A percentile compares a stretch with the other conserved stretches of the same genome.
Evolutionary conservation across 1,139 yeast species (phyloP).

Genomic region (Debaryomycetaceae sp.): DNA sequence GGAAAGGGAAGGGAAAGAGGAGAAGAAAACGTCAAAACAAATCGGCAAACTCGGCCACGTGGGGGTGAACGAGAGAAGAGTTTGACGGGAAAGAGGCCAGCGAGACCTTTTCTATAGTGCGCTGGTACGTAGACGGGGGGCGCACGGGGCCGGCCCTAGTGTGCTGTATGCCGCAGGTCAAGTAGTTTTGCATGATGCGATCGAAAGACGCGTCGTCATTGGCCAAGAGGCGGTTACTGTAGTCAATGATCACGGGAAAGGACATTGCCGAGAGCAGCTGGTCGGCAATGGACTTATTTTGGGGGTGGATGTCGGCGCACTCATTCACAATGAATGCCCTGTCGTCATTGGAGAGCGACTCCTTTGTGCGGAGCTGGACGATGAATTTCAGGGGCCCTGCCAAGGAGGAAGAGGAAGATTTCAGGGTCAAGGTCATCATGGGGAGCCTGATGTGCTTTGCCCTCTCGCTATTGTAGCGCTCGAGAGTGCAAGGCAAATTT

Average conservation of each 20-base stretch:
- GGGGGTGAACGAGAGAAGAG: conserved; percentile 27
- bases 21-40: conserved; percentile 16
- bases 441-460: neutral
- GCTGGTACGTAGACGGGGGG: conserved; percentile 2
- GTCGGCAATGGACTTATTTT: conserved; percentile 17
- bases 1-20: neutral
- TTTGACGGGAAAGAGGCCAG: conserved; percentile 3
- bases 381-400: conserved; percentile 10
- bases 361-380: conserved; percentile 15
- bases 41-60: conserved; percentile 38
- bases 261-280: conserved; percentile 1
- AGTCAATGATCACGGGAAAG: conserved; percentile 47
- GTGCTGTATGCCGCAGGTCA: conserved; percentile 27
- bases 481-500: conserved; percentile 13
- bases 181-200: conserved; percentile 32
- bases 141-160: conserved; percentile 8
- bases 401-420: neutral
- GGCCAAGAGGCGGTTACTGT: conserved; percentile 43
- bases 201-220: conserved; percentile 34
- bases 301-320: conserved; percentile 36
- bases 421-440: neutral
- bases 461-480: conserved; percentile 5
- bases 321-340: conserved; percentile 24
- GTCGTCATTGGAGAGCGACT: conserved; percentile 18
- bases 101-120: conserved; percentile 3